A percentile compares a stretch with the other conserved stretches of the same genome.
Evolutionary conservation across 805 yeast genomes (phyloP).

Genomic region (Yarrowia hollandica): DNA sequence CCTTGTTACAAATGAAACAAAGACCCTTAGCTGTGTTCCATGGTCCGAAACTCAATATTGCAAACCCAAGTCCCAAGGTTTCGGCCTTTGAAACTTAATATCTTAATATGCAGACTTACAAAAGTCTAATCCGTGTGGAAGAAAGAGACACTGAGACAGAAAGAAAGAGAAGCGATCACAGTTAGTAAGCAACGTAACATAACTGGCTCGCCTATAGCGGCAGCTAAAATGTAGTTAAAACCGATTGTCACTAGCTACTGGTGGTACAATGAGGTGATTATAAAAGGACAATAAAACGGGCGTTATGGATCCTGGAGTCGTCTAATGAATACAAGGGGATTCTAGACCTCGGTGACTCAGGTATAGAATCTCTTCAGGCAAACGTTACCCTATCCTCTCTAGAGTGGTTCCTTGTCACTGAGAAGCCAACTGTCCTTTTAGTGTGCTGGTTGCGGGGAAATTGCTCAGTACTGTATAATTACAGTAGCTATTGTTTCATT

Average conservation of each 20-base stretch:
- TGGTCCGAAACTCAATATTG: not conserved
- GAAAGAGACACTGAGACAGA: too few relatives aligned
- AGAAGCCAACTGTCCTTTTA: too few relatives aligned
- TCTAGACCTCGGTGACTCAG: not conserved
- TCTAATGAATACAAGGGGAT: not conserved
- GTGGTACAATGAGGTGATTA: too few relatives aligned
- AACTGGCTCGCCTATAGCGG: too few relatives aligned
- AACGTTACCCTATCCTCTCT: not conserved
- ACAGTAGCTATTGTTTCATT: conserved; percentile 4
- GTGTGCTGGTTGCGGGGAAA: not conserved
- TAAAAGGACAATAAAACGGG: not conserved
- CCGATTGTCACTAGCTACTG: too few relatives aligned
- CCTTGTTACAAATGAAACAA: not conserved
- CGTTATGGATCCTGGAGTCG: not conserved
- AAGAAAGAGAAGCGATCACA: too few relatives aligned
- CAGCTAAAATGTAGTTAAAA: not conserved
- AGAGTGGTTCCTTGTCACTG: not conserved
- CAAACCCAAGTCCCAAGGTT: conserved; percentile 11
- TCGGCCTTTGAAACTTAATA: conserved; percentile 2
- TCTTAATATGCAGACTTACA: too few relatives aligned
- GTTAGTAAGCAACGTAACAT: not conserved
- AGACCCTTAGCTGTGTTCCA: not conserved
- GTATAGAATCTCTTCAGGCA: too few relatives aligned
- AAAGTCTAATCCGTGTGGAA: too few relatives aligned
- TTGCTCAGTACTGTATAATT: too few relatives aligned